These are phyloP conservation scores for Aspergillus taichungensis DNA, from an alignment of 495 filamentous ascomycete genomes.

Conservation along the genomic window DNA sequence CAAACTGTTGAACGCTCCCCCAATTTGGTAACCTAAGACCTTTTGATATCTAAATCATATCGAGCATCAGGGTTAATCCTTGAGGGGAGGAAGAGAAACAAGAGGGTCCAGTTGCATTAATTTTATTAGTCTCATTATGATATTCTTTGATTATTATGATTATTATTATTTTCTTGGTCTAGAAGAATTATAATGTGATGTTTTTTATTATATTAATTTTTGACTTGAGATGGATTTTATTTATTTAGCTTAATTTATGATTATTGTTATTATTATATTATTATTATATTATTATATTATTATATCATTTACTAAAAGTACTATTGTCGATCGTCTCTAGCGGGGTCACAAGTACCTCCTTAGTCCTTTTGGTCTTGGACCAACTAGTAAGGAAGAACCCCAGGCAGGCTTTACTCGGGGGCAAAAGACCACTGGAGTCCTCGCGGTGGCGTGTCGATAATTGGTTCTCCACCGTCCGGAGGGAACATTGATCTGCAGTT, in stretches of 20 bases:
- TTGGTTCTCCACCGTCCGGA: conserved; percentile 7
- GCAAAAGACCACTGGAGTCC: neutral
- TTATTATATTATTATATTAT: neutral
- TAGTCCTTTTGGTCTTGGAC: no score
- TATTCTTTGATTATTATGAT: no score
- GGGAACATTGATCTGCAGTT: neutral
- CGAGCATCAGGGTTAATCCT: conserved; percentile 31
- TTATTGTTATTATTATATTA: neutral
- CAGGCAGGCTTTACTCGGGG: conserved; percentile 7
- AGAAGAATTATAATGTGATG: no score
- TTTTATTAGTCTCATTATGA: no score
- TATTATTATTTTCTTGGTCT: no score
- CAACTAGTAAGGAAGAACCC: neutral
- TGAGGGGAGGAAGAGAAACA: conserved; percentile 11
- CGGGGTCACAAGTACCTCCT: no score
- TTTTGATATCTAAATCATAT: neutral
- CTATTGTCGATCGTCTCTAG: no score
- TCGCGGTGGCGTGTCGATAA: conserved; percentile 11
- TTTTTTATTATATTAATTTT: neutral
- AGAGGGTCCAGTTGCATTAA: no score
- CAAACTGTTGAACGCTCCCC: conserved; percentile 5
- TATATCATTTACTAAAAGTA: no score
- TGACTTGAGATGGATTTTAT: neutral
- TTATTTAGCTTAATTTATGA: neutral
- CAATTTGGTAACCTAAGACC: conserved; percentile 6